Conservation (phyloP, 176 grass and related monocot species). For the Triticum urartu region DNA sequence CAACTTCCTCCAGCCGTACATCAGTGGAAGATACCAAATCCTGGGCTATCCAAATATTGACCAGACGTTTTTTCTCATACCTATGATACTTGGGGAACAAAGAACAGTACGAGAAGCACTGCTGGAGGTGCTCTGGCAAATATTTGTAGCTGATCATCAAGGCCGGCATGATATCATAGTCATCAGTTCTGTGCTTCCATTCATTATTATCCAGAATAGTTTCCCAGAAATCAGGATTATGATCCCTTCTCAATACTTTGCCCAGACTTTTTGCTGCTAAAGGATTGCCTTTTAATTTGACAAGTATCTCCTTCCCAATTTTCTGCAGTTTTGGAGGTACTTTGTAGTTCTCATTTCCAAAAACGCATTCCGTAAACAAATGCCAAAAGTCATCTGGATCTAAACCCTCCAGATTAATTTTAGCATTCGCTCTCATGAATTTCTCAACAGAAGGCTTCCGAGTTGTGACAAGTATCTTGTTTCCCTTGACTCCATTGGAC, state of each 20-base stretch:
- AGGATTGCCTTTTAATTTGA: conserved; percentile 19
- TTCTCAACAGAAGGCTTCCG: conserved; percentile 10
- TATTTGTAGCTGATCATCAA: conserved; percentile 37
- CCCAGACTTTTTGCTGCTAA: conserved; percentile 44
- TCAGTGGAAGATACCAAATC: background rate
- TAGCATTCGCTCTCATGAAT: background rate
- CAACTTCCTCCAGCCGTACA: background rate
- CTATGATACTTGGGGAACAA: conserved; percentile 19
- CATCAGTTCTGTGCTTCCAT: conserved; percentile 17
- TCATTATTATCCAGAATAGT: conserved; percentile 22
- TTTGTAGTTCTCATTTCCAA: conserved; percentile 11
- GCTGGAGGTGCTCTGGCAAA: conserved; percentile 14
- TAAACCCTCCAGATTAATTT: conserved; percentile 22
- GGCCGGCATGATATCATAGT: conserved; percentile 11
- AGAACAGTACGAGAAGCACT: conserved; percentile 26
- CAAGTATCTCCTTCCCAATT: conserved; percentile 8
- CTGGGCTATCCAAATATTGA: conserved; percentile 35
- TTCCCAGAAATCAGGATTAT: conserved; percentile 4
- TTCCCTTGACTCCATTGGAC: background rate
- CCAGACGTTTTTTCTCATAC: background rate
- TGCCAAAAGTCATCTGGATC: background rate
- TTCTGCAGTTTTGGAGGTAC: background rate
- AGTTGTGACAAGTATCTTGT: conserved; percentile 26
- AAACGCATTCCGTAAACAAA: conserved; percentile 34
- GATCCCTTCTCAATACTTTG: conserved; percentile 10